Evolutionary conservation across 192 early-diverging fungal genomes (phyloP).

Genomic region (Mortierella hygrophila): DNA sequence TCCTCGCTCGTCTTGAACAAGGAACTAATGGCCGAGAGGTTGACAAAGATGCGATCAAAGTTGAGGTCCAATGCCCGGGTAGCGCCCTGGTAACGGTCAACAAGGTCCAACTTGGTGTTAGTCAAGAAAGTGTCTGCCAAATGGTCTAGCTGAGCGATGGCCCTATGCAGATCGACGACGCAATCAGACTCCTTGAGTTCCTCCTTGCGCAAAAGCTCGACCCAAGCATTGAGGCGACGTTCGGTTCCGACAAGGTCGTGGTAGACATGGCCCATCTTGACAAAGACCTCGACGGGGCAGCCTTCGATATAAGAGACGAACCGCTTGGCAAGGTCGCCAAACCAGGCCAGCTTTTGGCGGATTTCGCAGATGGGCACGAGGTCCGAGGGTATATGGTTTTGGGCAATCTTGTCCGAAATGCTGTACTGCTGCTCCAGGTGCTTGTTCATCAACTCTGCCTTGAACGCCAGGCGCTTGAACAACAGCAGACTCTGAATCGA

Average conservation of each 20-base stretch:
- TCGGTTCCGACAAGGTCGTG: slow-evolving; percentile 87
- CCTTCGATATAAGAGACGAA: slow-evolving; percentile 76
- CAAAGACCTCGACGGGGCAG: slow-evolving; percentile 79
- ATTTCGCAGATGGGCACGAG: slow-evolving; percentile 71
- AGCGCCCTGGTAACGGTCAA: slow-evolving; percentile 65
- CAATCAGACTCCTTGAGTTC: slow-evolving; percentile 78
- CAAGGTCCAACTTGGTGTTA: slow-evolving; percentile 58
- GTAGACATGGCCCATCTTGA: slow-evolving; percentile 77
- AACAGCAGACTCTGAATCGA: slow-evolving; percentile 80
- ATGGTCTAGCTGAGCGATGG: slow-evolving; percentile 75
- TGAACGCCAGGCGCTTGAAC: slow-evolving; percentile 87
- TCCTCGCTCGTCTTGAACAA: slow-evolving; percentile 55
- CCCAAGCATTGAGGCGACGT: slow-evolving; percentile 77
- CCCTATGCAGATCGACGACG: slow-evolving; percentile 76
- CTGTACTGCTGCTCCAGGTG: slow-evolving; percentile 75
- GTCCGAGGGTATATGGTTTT: slow-evolving; percentile 61
- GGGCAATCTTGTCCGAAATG: slow-evolving; percentile 70
- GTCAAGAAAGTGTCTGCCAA: slow-evolving; percentile 74
- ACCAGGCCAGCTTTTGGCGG: slow-evolving; percentile 71
- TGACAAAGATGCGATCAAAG: slow-evolving; percentile 74
- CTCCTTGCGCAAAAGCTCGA: slow-evolving; percentile 84
- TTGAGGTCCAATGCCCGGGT: slow-evolving; percentile 71
- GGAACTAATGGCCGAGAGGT: slow-evolving; percentile 47
- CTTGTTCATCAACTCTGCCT: slow-evolving; percentile 79
- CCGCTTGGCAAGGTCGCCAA: slow-evolving; percentile 76